phyloP scores from a whole-genome alignment of 805 yeast species.

The Metschnikowia arizonensis region DNA sequence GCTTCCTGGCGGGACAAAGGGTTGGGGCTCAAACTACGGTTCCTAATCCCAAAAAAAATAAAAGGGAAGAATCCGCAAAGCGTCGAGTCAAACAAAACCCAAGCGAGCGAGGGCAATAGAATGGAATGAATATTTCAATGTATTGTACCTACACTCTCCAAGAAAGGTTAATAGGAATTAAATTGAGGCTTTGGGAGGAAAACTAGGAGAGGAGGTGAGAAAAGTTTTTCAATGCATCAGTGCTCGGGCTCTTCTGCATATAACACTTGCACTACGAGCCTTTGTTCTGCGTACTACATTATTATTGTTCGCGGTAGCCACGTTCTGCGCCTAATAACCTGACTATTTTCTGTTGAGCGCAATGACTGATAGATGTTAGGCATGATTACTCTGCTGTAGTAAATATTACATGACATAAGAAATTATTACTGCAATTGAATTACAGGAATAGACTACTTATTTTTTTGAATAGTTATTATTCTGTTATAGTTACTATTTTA shows the following conservation, averaged over 20 bases:
- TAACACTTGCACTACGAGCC: not conserved
- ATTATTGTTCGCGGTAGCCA: not conserved
- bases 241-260: not conserved
- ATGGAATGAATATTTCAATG: slow-evolving; percentile 3
- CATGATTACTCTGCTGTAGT: no score
- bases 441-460: no score
- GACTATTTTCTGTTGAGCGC: not conserved
- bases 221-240: slow-evolving; percentile 2
- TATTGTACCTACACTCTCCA: slow-evolving; percentile 7
- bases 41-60: not conserved
- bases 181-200: slow-evolving; percentile 1
- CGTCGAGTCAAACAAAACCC: slow-evolving; percentile 5
- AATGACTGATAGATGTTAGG: no score
- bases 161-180: slow-evolving; percentile 5
- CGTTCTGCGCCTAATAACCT: not conserved
- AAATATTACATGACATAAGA: no score
- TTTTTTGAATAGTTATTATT: no score
- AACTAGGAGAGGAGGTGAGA: not conserved
- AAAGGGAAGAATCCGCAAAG: not conserved
- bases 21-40: slow-evolving; percentile 6
- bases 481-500: no score
- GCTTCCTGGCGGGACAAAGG: slow-evolving; percentile 6
- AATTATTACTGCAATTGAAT: no score
- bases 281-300: slow-evolving; percentile 2
- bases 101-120: slow-evolving; percentile 6